Base-by-base conservation (phyloP, 352 stramenopile species). In the Globisporangium yorkense region DNA sequence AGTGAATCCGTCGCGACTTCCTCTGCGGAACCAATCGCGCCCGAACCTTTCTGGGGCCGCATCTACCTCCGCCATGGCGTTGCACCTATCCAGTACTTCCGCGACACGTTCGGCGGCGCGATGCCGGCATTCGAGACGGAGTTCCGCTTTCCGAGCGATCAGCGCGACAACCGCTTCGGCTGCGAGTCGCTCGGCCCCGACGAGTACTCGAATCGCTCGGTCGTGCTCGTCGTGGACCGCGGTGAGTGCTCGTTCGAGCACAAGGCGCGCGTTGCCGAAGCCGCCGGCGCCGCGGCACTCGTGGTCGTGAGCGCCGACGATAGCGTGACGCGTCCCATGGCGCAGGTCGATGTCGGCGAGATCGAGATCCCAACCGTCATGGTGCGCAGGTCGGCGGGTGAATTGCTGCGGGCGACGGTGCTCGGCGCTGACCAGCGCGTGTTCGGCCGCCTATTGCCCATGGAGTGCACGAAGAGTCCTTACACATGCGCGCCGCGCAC, bases 61-160 rank as follows among this genome's bases (percentile, higher is more conserved):
- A 74, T 90, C 55, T 90, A 90, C 58, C 50, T 90, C n/a, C 76
- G 72, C 39, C 66, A 83, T 33, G 80, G 75, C 2, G 55, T 87
- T 24, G 62, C 74, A 0, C 77, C 77, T 52, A 86, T 90, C 57
- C 80, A 90, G 66, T 90, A 90, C 69, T 87, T 90, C 56, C 77
- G 77, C 13, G 77, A 86, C 48, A 54, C 47, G 29, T 90, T 77
- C 24, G 72, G 77, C 2, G 77, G 77, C 0, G 47, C 63, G 1
- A 84, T 90, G 59, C 20, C 66, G 12, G 5, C 40, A 27, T 60
- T 39, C 9, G 80, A 88, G 50, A 54, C 82, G 5, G 59, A 72
- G 13, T 78, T 90, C 51, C 64, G 72, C 52, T 76, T 85, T 41
- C 75, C 77, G 10, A 40, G 35, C 10, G 31, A 35, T 8, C 31